phyloP scores from a whole-genome alignment of 805 yeast species.

The Myxozyma udenii region DNA sequence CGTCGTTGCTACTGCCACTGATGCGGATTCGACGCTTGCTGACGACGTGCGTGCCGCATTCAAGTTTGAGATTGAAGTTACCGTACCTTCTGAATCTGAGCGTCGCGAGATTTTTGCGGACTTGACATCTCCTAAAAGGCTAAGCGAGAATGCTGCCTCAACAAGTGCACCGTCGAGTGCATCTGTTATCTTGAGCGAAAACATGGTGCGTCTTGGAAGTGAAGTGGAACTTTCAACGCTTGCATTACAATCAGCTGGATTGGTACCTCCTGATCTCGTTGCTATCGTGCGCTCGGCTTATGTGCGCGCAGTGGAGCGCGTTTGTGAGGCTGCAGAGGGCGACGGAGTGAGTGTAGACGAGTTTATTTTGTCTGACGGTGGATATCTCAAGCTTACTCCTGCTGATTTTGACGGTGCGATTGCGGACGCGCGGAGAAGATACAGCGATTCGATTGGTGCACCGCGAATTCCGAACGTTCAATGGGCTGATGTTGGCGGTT shows the following conservation, averaged over 20 bases:
- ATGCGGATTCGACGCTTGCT: conserved; percentile 59
- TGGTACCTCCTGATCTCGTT: conserved; percentile 76
- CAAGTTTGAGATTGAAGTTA: conserved; percentile 71
- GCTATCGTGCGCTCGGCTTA: conserved; percentile 70
- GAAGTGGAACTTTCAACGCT: conserved; percentile 58
- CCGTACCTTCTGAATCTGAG: conserved; percentile 77
- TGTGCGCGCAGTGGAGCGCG: conserved; percentile 52
- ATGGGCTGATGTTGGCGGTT: conserved; percentile 98
- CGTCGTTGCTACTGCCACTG: conserved; percentile 64
- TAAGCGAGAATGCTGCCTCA: neutral
- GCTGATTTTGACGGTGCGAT: conserved; percentile 68
- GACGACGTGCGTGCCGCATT: conserved; percentile 63
- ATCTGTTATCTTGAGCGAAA: neutral
- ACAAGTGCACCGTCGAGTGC: neutral
- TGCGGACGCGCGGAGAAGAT: conserved; percentile 76
- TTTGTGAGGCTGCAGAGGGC: conserved; percentile 36
- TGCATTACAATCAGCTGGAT: conserved; percentile 87
- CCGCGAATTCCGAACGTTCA: conserved; percentile 91
- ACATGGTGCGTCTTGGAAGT: conserved; percentile 31
- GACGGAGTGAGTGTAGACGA: conserved; percentile 35
- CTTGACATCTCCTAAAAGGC: conserved; percentile 37
- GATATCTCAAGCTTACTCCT: conserved; percentile 52
- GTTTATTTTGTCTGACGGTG: conserved; percentile 52
- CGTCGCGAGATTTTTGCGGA: conserved; percentile 60
- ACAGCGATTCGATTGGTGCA: conserved; percentile 93